phyloP scores from a whole-genome alignment of 768 basidiomycete species.

The Tulasnella calospora region DNA sequence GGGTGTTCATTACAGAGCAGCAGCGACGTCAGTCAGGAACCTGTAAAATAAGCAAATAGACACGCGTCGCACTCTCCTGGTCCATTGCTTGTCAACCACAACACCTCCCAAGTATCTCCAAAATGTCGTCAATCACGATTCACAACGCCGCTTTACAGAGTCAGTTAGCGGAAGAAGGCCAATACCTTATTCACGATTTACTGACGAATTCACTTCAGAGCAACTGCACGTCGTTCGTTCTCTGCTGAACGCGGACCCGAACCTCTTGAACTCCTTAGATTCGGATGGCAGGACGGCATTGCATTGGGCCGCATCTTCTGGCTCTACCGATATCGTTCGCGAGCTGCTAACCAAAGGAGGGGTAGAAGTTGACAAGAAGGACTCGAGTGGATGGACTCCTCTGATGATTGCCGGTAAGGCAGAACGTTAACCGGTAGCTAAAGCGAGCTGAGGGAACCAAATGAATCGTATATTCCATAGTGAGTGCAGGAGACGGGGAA shows the following conservation, averaged over 20 bases:
- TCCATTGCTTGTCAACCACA: conserved; percentile 1
- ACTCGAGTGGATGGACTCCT: conserved; percentile 69
- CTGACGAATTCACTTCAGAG: conserved; percentile 41
- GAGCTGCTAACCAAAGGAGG: conserved; percentile 68
- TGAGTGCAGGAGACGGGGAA: conserved; percentile 73
- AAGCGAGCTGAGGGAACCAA: background rate
- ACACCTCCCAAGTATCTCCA: background rate
- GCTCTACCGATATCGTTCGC: conserved; percentile 58
- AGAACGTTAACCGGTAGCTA: background rate
- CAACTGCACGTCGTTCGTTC: conserved; percentile 67
- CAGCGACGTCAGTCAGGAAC: conserved; percentile 7
- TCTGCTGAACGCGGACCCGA: conserved; percentile 58
- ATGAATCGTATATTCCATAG: conserved; percentile 39
- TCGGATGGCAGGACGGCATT: conserved; percentile 74
- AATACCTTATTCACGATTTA: background rate
- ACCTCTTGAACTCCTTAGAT: conserved; percentile 58
- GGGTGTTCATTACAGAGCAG: background rate
- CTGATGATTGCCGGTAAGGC: conserved; percentile 68
- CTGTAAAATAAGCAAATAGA: background rate
- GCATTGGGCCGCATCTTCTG: conserved; percentile 75
- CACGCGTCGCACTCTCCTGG: conserved; percentile 6
- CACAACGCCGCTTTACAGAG: conserved; percentile 27
- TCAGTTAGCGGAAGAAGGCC: background rate
- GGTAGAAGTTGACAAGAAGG: conserved; percentile 47
- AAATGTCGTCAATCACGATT: conserved; percentile 24